Percentiles rank a stretch among this genome's conserved stretches.
Conservation (phyloP, 2,329 filamentous ascomycete species). For the Ceratocystis ficicola region DNA sequence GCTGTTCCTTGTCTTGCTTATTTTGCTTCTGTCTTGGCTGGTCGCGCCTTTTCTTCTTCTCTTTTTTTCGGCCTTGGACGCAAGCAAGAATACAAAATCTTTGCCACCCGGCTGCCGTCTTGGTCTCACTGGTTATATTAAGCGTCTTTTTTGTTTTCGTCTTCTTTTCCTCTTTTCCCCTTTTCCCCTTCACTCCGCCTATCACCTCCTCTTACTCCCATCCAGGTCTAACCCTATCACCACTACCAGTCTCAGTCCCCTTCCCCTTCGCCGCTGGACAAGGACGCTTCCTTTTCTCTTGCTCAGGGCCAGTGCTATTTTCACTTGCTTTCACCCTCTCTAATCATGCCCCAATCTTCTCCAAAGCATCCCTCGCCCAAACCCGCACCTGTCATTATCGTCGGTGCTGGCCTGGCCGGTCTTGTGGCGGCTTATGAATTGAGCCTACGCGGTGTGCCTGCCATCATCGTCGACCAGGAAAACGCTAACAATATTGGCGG, state of each 20-base stretch:
- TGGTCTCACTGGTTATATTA: not conserved
- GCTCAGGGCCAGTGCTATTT: not conserved
- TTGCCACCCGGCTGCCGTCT: not conserved
- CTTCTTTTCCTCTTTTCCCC: not conserved
- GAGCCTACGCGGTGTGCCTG: constrained; percentile 37
- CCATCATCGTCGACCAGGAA: constrained; percentile 47
- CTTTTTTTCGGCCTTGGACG: not conserved
- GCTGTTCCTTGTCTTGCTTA: not conserved
- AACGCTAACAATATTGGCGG: constrained; percentile 45
- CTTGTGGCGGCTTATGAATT: constrained; percentile 49
- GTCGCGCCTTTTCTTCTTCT: not conserved
- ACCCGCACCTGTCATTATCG: constrained; percentile 38
- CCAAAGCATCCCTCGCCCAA: constrained; percentile 15
- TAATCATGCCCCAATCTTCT: not conserved
- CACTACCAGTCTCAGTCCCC: not conserved
- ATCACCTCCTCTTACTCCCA: not conserved
- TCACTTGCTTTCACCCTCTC: not conserved
- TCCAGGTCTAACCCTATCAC: not conserved
- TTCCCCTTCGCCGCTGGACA: not conserved
- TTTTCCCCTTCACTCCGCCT: not conserved
- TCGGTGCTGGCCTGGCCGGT: constrained; percentile 47
- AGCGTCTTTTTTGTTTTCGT: not conserved
- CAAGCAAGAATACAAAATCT: not conserved
- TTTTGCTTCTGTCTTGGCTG: not conserved
- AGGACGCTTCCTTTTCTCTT: not conserved